Evolutionary conservation across 202 grass and related monocot genomes (phyloP).

Genomic region (Setaria italica): DNA sequence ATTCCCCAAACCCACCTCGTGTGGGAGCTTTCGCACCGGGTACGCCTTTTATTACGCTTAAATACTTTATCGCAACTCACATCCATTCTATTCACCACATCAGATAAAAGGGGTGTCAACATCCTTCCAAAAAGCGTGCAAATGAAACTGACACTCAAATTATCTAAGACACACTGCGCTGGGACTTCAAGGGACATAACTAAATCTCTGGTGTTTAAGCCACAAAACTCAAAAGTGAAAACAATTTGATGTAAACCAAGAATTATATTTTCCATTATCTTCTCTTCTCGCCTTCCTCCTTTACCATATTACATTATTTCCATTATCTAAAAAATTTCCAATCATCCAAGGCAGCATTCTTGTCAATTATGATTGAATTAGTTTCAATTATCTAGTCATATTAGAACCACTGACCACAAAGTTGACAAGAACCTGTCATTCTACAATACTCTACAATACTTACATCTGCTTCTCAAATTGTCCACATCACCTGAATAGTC

Average conservation of each 20-base stretch:
- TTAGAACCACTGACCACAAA: neutral
- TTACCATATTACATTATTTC: neutral
- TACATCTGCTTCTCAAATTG: neutral
- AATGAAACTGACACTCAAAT: neutral
- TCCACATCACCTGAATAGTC: neutral
- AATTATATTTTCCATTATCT: neutral
- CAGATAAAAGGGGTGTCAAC: neutral
- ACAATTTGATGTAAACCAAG: neutral
- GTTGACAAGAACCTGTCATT: constrained; percentile 4
- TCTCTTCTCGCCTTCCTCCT: neutral
- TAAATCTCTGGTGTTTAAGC: neutral
- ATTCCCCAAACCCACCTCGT: no score
- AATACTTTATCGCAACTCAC: neutral
- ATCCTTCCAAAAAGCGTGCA: neutral
- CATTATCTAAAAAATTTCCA: neutral
- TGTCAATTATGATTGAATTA: neutral
- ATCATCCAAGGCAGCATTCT: neutral
- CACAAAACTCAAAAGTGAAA: constrained; percentile 17
- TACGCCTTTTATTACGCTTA: neutral
- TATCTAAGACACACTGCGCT: neutral
- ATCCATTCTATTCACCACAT: neutral
- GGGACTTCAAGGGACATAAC: neutral
- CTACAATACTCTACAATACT: constrained; percentile 24
- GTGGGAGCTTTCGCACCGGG: no score
- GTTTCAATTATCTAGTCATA: neutral